Evolutionary conservation across 768 basidiomycete species (phyloP).

Genomic region (Psilocybe azurescens): DNA sequence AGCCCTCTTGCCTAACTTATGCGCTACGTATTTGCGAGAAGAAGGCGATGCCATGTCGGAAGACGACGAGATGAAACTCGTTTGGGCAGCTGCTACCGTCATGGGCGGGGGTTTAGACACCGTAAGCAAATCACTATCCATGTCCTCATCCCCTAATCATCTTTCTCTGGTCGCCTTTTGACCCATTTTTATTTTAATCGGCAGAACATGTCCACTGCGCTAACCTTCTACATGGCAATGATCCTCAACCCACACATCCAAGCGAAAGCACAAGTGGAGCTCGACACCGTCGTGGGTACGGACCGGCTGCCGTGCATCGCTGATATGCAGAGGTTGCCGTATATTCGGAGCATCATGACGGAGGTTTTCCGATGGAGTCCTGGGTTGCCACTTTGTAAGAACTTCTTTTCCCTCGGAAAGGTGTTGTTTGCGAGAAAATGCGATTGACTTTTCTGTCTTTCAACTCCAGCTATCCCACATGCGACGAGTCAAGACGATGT

Average conservation of each 20-base stretch:
- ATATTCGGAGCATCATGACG: conserved; percentile 25
- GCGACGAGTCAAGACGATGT: conserved; percentile 15
- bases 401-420: neutral
- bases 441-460: no score
- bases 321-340: conserved; percentile 24
- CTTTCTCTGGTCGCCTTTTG: no score
- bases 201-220: conserved; percentile 38
- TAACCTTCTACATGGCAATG: conserved; percentile 39
- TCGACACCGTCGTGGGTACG: conserved; percentile 29
- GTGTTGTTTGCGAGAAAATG: no score
- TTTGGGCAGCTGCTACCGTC: conserved; percentile 36
- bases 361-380: conserved; percentile 24
- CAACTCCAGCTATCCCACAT: conserved; percentile 1
- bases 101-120: conserved; percentile 13
- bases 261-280: conserved; percentile 24
- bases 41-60: conserved; percentile 34
- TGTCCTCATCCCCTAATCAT: no score
- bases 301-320: conserved; percentile 25
- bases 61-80: conserved; percentile 39
- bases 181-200: neutral
- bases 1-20: conserved; percentile 39
- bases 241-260: conserved; percentile 24
- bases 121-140: neutral
- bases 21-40: conserved; percentile 33
- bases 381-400: conserved; percentile 5